Evolutionary conservation across 352 stramenopile genomes (phyloP), one percentile per base, ranked within the genome.

Genomic region (Aphanomyces astaci): DNA sequence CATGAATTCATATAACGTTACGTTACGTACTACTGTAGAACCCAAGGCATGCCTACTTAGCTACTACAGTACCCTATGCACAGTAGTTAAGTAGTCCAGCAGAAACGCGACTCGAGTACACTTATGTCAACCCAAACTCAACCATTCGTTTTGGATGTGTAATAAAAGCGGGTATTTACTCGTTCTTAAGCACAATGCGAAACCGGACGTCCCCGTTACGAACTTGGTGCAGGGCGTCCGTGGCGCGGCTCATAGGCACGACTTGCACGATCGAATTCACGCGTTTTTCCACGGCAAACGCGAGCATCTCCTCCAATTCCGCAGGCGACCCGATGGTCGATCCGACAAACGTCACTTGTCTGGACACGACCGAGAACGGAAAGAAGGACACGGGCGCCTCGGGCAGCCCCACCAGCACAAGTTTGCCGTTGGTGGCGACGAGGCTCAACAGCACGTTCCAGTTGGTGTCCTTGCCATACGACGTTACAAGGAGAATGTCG

Each of bases 261-360:
- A 76, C 82, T 63, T 86, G 75, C 25, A 84, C 75, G 0, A 84
- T 72, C n/a, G 79, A 70, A 1, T 74, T 71, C 27, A 95, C 84
- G 9, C 88, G 76, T 59, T 92, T 81, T 56, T 82, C 67, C 0
- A 72, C 73, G 28, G 87, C 94, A 19, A 97, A 78, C 31, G 90
- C 75, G 2, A 97, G 72, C 84, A 97, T 94, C 39, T 95, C 81
- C 54, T 93, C 80, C 24, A 89, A 92, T 63, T 94, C 84, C 15
- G 76, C 65, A 31, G 94, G 87, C 64, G 88, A 83, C 33, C 90
- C 88, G 63, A 97, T 92, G 39, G 81, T 52, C 40, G 75, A 89
- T 39, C 88, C 89, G 22, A 79, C 73, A 57, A 96, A 76, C 49
- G 43, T 66, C 33, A 70, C 51, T 27, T 75, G 76, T n/a, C 72